A percentile compares a stretch with the other conserved stretches of the same genome.
Evolutionary conservation across 208 protist species (phyloP).

Genomic region (Leishmania amazonensis): DNA sequence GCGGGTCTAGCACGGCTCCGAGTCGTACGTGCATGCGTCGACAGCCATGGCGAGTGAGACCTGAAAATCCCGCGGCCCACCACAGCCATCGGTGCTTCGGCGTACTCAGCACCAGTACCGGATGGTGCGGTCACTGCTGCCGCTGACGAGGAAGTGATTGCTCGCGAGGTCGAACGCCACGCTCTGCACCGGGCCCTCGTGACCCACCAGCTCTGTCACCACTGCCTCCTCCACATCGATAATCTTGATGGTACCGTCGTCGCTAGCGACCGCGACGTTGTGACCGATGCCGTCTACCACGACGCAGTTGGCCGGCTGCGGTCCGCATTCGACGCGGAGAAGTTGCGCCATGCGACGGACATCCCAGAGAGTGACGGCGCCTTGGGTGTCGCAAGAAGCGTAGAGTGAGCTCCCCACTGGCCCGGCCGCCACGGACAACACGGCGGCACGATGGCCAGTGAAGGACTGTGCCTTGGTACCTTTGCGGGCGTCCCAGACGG

Average conservation of each 20-base stretch:
- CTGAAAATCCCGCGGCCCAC: neutral
- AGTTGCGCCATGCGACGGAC: constrained; percentile 69
- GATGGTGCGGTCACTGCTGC: constrained; percentile 79
- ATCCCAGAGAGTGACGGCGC: constrained; percentile 90
- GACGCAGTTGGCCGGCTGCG: constrained; percentile 75
- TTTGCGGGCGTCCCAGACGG: constrained; percentile 95
- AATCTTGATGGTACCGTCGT: constrained; percentile 95
- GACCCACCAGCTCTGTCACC: constrained; percentile 76
- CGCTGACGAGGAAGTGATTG: constrained; percentile 81
- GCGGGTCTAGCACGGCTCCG: neutral
- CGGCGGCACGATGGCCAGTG: constrained; percentile 94
- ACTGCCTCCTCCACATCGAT: constrained; percentile 87
- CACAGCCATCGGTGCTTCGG: neutral
- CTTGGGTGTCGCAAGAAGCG: constrained; percentile 94
- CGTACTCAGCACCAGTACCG: constrained; percentile 79
- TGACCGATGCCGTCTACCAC: constrained; percentile 69
- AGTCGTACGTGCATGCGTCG: neutral
- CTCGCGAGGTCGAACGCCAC: constrained; percentile 79
- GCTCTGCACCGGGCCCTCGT: constrained; percentile 88
- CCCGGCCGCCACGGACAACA: constrained; percentile 77
- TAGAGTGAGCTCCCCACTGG: constrained; percentile 9
- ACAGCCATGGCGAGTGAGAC: neutral
- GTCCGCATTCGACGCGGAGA: constrained; percentile 60
- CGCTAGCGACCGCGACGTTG: constrained; percentile 92
- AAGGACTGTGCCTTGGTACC: constrained; percentile 95